These are phyloP conservation scores for Yarrowia hollandica DNA, from an alignment of 805 yeast genomes.

Conservation along the genomic window DNA sequence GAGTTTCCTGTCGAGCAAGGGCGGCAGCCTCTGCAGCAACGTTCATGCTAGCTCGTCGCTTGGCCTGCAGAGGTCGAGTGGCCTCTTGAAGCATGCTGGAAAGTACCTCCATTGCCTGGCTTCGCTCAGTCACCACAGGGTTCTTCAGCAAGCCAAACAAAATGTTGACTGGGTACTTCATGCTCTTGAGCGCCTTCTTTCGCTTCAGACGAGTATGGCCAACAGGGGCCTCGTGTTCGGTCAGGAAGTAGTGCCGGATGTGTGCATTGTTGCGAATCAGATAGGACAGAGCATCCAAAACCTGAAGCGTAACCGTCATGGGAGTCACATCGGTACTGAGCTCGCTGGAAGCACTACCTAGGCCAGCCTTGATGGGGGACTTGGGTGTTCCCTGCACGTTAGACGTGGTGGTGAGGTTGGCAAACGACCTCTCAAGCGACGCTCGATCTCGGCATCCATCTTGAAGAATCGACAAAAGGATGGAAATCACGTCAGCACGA, in stretches of 20 bases:
- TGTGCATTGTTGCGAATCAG: constrained; percentile 67
- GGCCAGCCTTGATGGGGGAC: constrained; percentile 31
- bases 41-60: constrained; percentile 47
- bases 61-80: constrained; percentile 61
- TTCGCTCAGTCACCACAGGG: constrained; percentile 66
- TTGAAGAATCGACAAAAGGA: constrained; percentile 65
- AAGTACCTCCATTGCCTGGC: constrained; percentile 70
- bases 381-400: constrained; percentile 32
- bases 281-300: constrained; percentile 70
- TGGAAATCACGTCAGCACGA: constrained; percentile 68
- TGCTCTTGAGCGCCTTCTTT: constrained; percentile 40
- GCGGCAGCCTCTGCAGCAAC: constrained; percentile 38
- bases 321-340: constrained; percentile 47
- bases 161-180: constrained; percentile 66
- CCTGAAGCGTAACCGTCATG: constrained; percentile 69
- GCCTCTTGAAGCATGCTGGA: constrained; percentile 75
- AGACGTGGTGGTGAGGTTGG: constrained; percentile 49
- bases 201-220: constrained; percentile 42
- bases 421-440: constrained; percentile 62
- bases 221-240: constrained; percentile 63
- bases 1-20: background rate
- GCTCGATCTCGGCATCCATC: constrained; percentile 69
- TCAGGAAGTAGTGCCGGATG: constrained; percentile 69
- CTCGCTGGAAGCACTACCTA: constrained; percentile 20
- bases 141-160: constrained; percentile 63